Evolutionary conservation across 164 flowering plant genomes (phyloP).

Genomic region (Aristolochia fimbriata): DNA sequence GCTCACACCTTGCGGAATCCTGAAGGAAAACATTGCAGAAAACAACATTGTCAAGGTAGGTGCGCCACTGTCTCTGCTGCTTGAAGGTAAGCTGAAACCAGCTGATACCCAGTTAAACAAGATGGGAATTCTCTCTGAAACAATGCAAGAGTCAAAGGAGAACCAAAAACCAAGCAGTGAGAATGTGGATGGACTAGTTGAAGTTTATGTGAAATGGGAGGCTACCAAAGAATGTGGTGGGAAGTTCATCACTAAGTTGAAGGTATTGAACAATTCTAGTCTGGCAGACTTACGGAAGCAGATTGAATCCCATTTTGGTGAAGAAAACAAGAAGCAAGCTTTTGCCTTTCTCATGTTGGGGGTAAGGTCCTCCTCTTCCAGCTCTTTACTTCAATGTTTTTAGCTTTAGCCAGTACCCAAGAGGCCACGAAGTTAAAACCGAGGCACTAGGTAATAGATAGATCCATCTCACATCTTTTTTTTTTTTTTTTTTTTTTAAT

Average conservation of each 20-base stretch:
- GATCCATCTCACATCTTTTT: too few species aligned
- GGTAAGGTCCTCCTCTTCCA: conserved; percentile 21
- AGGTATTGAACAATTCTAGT: conserved; percentile 38
- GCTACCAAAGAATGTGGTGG: conserved; percentile 55
- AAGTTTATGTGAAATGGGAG: conserved; percentile 74
- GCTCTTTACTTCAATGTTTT: not conserved
- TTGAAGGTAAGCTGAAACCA: conserved; percentile 15
- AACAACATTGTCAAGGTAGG: conserved; percentile 3
- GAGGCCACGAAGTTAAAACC: too few species aligned
- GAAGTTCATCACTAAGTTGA: conserved; percentile 49
- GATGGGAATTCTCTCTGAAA: conserved; percentile 4
- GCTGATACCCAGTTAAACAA: conserved; percentile 10
- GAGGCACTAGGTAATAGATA: too few species aligned
- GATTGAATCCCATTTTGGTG: conserved; percentile 43
- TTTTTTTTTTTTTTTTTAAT: not conserved
- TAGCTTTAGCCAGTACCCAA: not conserved
- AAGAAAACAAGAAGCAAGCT: conserved; percentile 31
- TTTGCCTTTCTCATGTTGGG: conserved; percentile 61
- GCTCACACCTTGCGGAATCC: conserved; percentile 5
- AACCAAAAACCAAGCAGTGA: conserved; percentile 26
- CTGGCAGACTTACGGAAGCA: conserved; percentile 62
- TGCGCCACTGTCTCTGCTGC: conserved; percentile 4
- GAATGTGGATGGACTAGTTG: conserved; percentile 17
- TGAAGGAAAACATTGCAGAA: not conserved
- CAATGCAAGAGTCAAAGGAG: conserved; percentile 27